Evolutionary conservation across 2,329 filamentous ascomycete species (phyloP), one percentile per base, ranked within the genome.

Genomic region (Aschersonia sp.): DNA sequence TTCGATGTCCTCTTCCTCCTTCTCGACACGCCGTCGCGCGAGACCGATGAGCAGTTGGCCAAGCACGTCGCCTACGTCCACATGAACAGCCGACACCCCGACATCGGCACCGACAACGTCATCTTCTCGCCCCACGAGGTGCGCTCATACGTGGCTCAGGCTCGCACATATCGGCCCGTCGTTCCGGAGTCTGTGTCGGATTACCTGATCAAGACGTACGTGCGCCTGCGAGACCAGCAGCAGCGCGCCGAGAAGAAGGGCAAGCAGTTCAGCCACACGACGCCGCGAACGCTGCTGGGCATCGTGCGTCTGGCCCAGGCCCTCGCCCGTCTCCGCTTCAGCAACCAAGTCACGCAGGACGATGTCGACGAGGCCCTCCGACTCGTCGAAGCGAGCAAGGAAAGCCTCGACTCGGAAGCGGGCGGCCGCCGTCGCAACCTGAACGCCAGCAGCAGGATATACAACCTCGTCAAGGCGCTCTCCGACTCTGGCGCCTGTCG

Each of bases 1-100:
- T 98, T 98, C 67, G 92, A 98, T 64, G 77, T 98, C 55, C 78
- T 98, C 55, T 98, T 97, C 75, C 75, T 98, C 44, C 89, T 98
- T 58, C 83, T 98, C 50, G 92, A 98, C 69, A 95, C 87, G 39
- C 90, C 92, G 2, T 83, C 81, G 14, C 84, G 88, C 53, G 92
- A 98, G 56, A 76, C 79, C 0, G 92, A 98, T 60, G 88, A 94
- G 60, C 87, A 95, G 66, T 79, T 98, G 29, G 92, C 92, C 52
- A 87, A 86, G 66, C 92, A 98, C 73, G 92, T 98, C 54, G 84
- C 92, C 33, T 86, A 88, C 61, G 92, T 98, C 45, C 92, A 98
- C 70, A 98, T 97, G 84, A 81, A 97, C 72, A 92, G 85, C 68
- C 81, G 79, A 48, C 92, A 98, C 63, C 92, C 92, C 0, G 87